Percentiles rank a stretch among this genome's conserved stretches.
Evolutionary conservation across 352 stramenopile species (phyloP).

Genomic region (Phytopythium sindhum): DNA sequence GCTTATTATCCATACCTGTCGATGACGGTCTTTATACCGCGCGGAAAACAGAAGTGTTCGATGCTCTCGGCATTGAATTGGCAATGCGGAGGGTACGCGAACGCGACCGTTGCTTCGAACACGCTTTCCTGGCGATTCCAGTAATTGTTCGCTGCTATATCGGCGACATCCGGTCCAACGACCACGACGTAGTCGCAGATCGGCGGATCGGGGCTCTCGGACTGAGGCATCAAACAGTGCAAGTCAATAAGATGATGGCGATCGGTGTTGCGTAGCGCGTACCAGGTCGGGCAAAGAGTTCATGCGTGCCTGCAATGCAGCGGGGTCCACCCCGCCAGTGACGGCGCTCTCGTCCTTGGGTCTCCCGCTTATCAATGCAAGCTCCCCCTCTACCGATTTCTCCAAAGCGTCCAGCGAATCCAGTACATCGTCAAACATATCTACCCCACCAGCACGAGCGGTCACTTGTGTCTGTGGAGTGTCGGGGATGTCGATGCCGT

Average conservation of each 20-base stretch:
- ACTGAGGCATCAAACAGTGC: not conserved
- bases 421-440: slow-evolving; percentile 47
- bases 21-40: slow-evolving; percentile 18
- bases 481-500: slow-evolving; percentile 33
- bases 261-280: not conserved
- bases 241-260: not conserved
- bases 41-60: slow-evolving; percentile 73
- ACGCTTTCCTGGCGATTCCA: slow-evolving; percentile 39
- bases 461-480: not conserved
- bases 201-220: slow-evolving; percentile 1
- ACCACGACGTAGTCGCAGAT: slow-evolving; percentile 50
- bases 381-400: slow-evolving; percentile 28
- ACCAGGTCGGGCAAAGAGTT: not conserved
- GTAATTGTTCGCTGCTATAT: slow-evolving; percentile 40
- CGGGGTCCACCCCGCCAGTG: not conserved
- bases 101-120: slow-evolving; percentile 56
- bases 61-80: slow-evolving; percentile 71
- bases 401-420: slow-evolving; percentile 41
- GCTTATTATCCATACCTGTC: not conserved
- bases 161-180: slow-evolving; percentile 39
- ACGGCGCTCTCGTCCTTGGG: not conserved
- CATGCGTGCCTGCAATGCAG: not conserved
- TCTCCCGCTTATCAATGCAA: slow-evolving; percentile 8
- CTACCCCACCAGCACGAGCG: not conserved
- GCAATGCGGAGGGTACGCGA: slow-evolving; percentile 55